Conservation (phyloP, 257 asterid species). For the Solanum chilense region DNA sequence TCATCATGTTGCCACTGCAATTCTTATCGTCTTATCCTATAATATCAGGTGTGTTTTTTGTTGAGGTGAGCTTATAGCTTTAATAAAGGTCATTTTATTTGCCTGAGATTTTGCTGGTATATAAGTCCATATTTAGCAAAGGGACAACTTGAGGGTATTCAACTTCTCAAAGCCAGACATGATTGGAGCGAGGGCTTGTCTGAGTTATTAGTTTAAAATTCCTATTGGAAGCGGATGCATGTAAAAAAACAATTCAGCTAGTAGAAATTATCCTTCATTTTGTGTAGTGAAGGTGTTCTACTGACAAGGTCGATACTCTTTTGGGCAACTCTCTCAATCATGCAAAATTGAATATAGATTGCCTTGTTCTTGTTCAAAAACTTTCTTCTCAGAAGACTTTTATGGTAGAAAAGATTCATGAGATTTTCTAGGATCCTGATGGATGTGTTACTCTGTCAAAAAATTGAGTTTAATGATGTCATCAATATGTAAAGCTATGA, state of each 20-base stretch:
- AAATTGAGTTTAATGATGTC: background rate
- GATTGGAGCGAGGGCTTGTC: background rate
- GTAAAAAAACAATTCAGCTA: background rate
- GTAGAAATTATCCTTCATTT: background rate
- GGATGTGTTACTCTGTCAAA: background rate
- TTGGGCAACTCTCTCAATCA: background rate
- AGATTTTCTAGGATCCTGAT: background rate
- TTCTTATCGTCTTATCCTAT: constrained; percentile 67
- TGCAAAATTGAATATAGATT: background rate
- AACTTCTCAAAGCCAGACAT: background rate
- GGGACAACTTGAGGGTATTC: background rate
- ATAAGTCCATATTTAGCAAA: background rate
- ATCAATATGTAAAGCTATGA: background rate
- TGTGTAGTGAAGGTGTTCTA: background rate
- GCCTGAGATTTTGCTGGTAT: background rate
- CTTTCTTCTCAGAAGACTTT: background rate
- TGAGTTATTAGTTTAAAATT: background rate
- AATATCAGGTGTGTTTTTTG: constrained; percentile 39
- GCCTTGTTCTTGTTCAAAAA: background rate
- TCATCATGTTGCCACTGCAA: constrained; percentile 72
- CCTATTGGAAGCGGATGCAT: background rate
- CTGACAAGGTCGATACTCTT: background rate
- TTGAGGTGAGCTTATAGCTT: background rate
- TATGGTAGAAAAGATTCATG: background rate
- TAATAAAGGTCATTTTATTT: background rate